phyloP scores from a whole-genome alignment of 2,329 filamentous ascomycete genomes.

The Sphaerostilbella broomeana region DNA sequence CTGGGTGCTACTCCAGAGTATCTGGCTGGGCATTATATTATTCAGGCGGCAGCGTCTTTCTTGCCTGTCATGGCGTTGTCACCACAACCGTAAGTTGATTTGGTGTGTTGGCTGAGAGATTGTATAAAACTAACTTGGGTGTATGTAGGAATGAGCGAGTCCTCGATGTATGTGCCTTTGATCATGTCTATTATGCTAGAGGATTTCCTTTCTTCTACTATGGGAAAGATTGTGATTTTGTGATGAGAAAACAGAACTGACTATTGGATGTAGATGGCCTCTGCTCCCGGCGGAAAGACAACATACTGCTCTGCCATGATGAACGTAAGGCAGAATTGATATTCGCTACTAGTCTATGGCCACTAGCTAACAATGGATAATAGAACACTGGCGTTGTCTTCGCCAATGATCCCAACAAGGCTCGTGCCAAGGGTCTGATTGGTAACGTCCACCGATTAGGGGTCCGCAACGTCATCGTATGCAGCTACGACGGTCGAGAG shows the following conservation, averaged over 20 bases:
- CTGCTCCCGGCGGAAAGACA: constrained; percentile 24
- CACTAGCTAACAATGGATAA: constrained; percentile 39
- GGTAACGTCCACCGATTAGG: constrained; percentile 96
- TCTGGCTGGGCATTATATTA: constrained; percentile 92
- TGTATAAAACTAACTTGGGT: not conserved
- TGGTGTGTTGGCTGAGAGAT: not conserved
- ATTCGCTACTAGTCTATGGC: constrained; percentile 64
- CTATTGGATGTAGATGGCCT: constrained; percentile 17
- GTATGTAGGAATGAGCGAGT: constrained; percentile 67
- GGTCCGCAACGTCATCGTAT: constrained; percentile 88
- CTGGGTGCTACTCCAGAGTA: constrained; percentile 96
- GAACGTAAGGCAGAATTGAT: constrained; percentile 36
- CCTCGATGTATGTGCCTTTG: constrained; percentile 51
- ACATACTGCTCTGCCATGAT: constrained; percentile 60
- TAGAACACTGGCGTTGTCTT: constrained; percentile 92
- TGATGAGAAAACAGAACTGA: not conserved
- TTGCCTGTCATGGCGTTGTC: constrained; percentile 95
- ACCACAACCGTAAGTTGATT: constrained; percentile 54
- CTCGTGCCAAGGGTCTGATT: constrained; percentile 91
- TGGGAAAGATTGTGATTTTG: not conserved
- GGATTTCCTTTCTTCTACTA: no score
- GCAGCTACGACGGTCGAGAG: constrained; percentile 88
- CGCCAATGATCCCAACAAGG: constrained; percentile 93
- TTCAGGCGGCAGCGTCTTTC: constrained; percentile 95
- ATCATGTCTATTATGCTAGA: not conserved